A percentile compares a stretch with the other conserved stretches of the same genome.
Conservation (phyloP, 257 asterid species). For the Scutellaria galericulata region DNA sequence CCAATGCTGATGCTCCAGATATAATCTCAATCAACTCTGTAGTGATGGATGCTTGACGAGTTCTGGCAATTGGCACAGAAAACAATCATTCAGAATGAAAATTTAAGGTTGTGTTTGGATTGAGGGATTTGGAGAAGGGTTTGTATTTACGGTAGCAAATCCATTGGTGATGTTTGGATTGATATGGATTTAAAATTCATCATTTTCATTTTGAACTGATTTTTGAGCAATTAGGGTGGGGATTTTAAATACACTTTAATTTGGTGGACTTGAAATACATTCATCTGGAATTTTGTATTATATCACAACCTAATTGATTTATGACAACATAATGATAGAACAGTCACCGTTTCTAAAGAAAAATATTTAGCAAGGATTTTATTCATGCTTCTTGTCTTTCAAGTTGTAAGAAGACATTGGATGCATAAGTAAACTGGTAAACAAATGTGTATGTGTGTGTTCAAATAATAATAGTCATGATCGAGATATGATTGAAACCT, state of each 20-base stretch:
- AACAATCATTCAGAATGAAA: neutral
- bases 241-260: too few relatives aligned
- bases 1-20: constrained; percentile 93
- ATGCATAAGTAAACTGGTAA: constrained; percentile 1
- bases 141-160: too few relatives aligned
- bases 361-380: neutral
- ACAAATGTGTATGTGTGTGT: neutral
- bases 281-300: too few relatives aligned
- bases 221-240: too few relatives aligned
- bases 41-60: constrained; percentile 97
- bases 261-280: too few relatives aligned
- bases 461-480: neutral
- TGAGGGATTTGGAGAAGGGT: too few relatives aligned
- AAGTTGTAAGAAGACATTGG: neutral
- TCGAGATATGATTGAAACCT: constrained; percentile 57
- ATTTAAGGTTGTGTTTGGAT: neutral
- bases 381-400: constrained; percentile 13
- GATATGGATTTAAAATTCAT: too few relatives aligned
- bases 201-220: too few relatives aligned
- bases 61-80: constrained; percentile 50
- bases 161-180: too few relatives aligned
- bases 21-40: constrained; percentile 90
- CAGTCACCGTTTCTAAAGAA: neutral
- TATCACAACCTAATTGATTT: neutral
- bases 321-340: neutral